Evolutionary conservation across 176 grass and related monocot genomes (phyloP).

Genomic region (Dendrocalamus sinicus): DNA sequence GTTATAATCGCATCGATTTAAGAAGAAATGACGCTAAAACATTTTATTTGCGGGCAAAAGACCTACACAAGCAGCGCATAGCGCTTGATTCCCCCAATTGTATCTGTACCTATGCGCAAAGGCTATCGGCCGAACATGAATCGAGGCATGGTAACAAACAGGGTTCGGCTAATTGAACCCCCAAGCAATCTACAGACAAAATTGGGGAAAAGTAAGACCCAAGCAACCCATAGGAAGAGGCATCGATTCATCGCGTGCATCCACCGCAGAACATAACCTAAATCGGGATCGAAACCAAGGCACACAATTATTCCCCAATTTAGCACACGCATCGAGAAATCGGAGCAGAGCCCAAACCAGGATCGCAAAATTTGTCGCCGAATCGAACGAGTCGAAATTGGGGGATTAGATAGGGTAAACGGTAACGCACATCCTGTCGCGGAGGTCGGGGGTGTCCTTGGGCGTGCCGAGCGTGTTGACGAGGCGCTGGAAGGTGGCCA

Average conservation of each 20-base stretch:
- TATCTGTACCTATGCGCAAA: neutral
- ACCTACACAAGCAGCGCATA: neutral
- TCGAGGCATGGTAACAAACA: neutral
- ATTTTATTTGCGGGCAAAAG: neutral
- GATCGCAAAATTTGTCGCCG: neutral
- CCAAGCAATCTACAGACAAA: neutral
- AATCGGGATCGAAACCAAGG: constrained; percentile 5
- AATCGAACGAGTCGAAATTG: neutral
- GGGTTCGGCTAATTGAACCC: neutral
- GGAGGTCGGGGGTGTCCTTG: constrained; percentile 94
- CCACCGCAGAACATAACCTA: constrained; percentile 9
- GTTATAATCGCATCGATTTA: neutral
- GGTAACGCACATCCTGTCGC: constrained; percentile 73
- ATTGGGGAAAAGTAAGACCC: neutral
- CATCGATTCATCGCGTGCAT: neutral
- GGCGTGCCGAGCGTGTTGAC: constrained; percentile 97
- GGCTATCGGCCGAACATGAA: neutral
- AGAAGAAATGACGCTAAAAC: too few relatives aligned
- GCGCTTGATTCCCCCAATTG: neutral
- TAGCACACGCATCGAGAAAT: neutral
- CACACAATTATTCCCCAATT: neutral
- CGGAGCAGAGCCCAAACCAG: neutral
- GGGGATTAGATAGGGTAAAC: neutral
- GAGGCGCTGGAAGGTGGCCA: constrained; percentile 84
- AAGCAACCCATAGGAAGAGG: neutral